These are phyloP conservation scores for Pseudogymnoascus sp. DNA, from an alignment of 2,329 filamentous ascomycete species.

Conservation along the genomic window DNA sequence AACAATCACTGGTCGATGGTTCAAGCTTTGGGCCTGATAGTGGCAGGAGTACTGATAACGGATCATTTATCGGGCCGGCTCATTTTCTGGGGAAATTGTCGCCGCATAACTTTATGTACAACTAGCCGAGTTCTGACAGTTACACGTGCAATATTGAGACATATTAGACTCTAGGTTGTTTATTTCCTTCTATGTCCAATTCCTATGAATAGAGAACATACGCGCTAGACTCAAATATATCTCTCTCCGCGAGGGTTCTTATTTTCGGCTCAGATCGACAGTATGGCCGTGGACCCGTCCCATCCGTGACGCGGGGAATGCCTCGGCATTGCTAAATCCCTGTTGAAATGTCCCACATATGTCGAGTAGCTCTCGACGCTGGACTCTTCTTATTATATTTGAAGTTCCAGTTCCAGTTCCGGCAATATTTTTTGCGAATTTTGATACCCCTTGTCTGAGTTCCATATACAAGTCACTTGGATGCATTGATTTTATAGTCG, in stretches of 20 bases:
- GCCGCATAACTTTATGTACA: neutral
- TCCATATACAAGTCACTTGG: neutral
- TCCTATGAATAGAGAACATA: neutral
- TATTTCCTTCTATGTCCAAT: neutral
- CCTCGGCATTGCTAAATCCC: constrained; percentile 4
- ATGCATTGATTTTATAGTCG: neutral
- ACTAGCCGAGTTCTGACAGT: neutral
- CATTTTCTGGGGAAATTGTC: neutral
- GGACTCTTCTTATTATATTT: neutral
- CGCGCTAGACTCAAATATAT: neutral
- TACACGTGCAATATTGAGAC: neutral
- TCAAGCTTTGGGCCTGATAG: constrained; percentile 7
- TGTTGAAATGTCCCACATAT: constrained; percentile 5
- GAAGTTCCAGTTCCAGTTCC: neutral
- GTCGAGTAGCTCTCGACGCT: neutral
- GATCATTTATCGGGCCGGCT: neutral
- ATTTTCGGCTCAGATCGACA: neutral
- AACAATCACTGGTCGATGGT: constrained; percentile 6
- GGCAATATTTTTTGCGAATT: neutral
- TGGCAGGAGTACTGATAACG: constrained; percentile 7
- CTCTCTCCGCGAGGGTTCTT: neutral
- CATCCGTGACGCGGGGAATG: constrained; percentile 2
- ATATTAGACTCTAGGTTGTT: neutral
- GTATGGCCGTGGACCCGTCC: neutral
- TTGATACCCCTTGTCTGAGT: neutral